phyloP scores from a whole-genome alignment of 2,329 filamentous ascomycete species.

The Teratosphaeriaceae sp. region DNA sequence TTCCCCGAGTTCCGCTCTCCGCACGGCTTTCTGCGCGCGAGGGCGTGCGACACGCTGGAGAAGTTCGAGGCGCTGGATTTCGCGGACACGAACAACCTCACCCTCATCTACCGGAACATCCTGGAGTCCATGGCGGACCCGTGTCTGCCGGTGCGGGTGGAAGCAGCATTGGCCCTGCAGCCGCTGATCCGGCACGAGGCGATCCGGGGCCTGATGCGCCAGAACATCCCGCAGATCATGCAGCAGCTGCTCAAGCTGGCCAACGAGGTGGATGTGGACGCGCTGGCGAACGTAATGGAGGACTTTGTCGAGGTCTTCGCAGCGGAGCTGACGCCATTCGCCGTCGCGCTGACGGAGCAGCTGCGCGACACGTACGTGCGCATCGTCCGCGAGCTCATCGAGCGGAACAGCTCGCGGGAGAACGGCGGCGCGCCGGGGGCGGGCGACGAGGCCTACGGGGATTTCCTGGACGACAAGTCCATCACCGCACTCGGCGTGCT shows the following conservation, averaged over 20 bases:
- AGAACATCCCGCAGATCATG: constrained; percentile 98
- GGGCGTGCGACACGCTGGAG: constrained; percentile 94
- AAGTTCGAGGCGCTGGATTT: constrained; percentile 98
- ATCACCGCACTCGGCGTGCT: constrained; percentile 94
- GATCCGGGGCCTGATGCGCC: constrained; percentile 91
- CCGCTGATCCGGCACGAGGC: constrained; percentile 92
- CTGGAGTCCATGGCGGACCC: constrained; percentile 93
- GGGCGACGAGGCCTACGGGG: constrained; percentile 72
- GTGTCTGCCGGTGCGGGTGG: constrained; percentile 89
- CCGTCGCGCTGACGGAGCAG: constrained; percentile 92
- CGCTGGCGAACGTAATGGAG: constrained; percentile 97
- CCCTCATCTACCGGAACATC: constrained; percentile 94
- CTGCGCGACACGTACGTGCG: constrained; percentile 91
- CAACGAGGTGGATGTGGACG: constrained; percentile 96
- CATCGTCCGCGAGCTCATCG: constrained; percentile 84
- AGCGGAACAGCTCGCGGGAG: constrained; percentile 75
- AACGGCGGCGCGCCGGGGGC: background rate
- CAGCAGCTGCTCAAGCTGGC: constrained; percentile 94
- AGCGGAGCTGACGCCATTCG: constrained; percentile 92
- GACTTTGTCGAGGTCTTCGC: constrained; percentile 99
- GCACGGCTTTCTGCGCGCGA: constrained; percentile 85
- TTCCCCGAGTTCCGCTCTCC: constrained; percentile 95
- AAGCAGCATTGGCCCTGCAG: constrained; percentile 87
- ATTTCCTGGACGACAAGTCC: constrained; percentile 96
- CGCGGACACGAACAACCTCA: constrained; percentile 90